Conservation (phyloP, 2,329 filamentous ascomycete species). For the Fusarium sp. region DNA sequence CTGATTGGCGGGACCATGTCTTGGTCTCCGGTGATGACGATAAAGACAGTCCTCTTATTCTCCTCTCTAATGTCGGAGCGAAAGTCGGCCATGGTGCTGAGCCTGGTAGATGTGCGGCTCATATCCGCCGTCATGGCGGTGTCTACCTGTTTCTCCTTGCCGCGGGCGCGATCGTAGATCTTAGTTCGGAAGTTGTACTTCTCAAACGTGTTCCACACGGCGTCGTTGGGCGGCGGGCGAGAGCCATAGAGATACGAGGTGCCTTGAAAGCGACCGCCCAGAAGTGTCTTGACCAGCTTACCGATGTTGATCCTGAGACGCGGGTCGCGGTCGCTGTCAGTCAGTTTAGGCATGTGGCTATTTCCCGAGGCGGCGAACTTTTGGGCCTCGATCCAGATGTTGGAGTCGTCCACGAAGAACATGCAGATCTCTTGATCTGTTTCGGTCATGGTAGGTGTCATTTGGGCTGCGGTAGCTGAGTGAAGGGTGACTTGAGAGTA, state of each 20-base stretch:
- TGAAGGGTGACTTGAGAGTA: neutral
- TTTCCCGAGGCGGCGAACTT: neutral
- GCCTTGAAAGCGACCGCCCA: neutral
- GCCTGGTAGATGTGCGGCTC: neutral
- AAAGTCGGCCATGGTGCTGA: neutral
- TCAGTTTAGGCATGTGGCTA: neutral
- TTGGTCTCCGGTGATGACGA: neutral
- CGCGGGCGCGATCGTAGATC: neutral
- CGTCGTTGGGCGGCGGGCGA: neutral
- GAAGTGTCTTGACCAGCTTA: neutral
- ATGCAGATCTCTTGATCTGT: neutral
- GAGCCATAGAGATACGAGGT: neutral
- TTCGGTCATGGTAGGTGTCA: neutral
- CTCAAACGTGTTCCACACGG: neutral
- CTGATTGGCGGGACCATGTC: neutral
- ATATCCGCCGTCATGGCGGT: neutral
- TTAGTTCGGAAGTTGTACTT: neutral
- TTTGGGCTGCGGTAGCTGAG: too few species aligned
- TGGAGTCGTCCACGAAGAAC: neutral
- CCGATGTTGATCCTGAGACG: neutral
- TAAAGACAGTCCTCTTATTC: neutral
- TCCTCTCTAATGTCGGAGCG: neutral
- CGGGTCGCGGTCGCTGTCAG: neutral
- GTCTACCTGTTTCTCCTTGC: neutral
- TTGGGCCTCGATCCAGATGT: neutral